These are phyloP conservation scores for Sclerotinia nivalis DNA, from an alignment of 2,329 filamentous ascomycete genomes.

Conservation along the genomic window DNA sequence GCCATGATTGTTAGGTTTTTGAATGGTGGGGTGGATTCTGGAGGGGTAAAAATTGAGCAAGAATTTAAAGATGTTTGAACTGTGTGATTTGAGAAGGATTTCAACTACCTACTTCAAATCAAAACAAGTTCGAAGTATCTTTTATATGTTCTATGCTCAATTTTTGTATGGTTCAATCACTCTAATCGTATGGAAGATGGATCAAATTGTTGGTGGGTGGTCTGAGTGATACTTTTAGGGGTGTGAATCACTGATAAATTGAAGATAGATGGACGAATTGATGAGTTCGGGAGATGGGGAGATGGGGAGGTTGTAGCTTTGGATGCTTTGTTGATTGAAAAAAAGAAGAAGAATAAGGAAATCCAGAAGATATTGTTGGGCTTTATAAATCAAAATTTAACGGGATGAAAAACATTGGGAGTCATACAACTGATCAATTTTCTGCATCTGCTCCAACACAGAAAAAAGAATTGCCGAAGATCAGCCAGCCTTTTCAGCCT, in stretches of 20 bases:
- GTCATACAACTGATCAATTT: slow-evolving; percentile 8
- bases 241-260: background rate
- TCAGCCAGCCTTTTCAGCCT: background rate
- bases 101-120: slow-evolving; percentile 20
- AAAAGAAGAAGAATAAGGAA: background rate
- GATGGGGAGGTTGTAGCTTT: no score
- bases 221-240: slow-evolving; percentile 1
- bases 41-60: slow-evolving; percentile 18
- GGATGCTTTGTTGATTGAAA: background rate
- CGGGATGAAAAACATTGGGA: slow-evolving; percentile 2
- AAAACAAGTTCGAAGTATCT: slow-evolving; percentile 6
- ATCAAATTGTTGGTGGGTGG: background rate
- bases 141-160: background rate
- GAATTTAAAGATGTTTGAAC: slow-evolving; percentile 14
- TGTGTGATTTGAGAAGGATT: slow-evolving; percentile 17
- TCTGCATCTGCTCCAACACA: background rate
- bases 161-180: background rate
- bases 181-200: background rate
- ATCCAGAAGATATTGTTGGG: background rate
- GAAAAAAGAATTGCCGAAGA: background rate
- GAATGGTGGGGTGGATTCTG: slow-evolving; percentile 13
- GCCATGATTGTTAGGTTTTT: slow-evolving; percentile 26
- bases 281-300: no score
- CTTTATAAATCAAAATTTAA: background rate
- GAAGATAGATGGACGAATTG: background rate